Conservation (phyloP, 805 yeast species). For the Yamadazyma scolyti region DNA sequence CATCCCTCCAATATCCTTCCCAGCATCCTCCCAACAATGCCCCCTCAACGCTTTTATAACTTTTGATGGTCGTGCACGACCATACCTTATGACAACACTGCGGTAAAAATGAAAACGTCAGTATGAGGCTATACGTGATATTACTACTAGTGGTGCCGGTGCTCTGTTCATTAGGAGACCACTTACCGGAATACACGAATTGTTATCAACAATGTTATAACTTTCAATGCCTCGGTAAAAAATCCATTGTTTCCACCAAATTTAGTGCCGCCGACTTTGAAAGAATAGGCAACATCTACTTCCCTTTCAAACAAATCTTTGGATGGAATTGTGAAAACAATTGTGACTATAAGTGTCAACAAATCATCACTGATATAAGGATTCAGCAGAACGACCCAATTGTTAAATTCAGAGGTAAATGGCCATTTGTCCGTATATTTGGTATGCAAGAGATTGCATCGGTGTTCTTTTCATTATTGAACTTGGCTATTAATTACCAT, state of each 20-base stretch:
- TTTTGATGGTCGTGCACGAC: too few species aligned
- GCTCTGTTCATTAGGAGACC: conserved; percentile 22
- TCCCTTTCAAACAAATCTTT: conserved; percentile 17
- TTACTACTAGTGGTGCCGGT: conserved; percentile 2
- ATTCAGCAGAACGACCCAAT: conserved; percentile 15
- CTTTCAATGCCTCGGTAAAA: conserved; percentile 15
- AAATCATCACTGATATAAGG: conserved; percentile 24
- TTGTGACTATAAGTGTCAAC: conserved; percentile 40
- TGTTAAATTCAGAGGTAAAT: conserved; percentile 42
- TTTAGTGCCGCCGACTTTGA: conserved; percentile 9
- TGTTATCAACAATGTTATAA: conserved; percentile 22
- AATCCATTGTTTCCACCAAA: conserved; percentile 3
- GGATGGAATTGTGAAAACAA: conserved; percentile 34
- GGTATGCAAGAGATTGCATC: conserved; percentile 37
- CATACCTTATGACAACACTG: too few species aligned
- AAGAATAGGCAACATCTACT: conserved; percentile 9
- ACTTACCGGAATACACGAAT: conserved; percentile 23
- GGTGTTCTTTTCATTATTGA: conserved; percentile 31
- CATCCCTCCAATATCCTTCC: too few species aligned
- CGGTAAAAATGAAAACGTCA: too few species aligned
- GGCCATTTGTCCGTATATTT: conserved; percentile 37
- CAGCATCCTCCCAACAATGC: too few species aligned
- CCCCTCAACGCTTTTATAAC: too few species aligned
- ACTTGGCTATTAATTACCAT: conserved; percentile 30
- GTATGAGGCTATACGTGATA: neutral